Conservation (phyloP, 768 basidiomycete genomes). For the Rhodosporidiobolus odoratus region DNA sequence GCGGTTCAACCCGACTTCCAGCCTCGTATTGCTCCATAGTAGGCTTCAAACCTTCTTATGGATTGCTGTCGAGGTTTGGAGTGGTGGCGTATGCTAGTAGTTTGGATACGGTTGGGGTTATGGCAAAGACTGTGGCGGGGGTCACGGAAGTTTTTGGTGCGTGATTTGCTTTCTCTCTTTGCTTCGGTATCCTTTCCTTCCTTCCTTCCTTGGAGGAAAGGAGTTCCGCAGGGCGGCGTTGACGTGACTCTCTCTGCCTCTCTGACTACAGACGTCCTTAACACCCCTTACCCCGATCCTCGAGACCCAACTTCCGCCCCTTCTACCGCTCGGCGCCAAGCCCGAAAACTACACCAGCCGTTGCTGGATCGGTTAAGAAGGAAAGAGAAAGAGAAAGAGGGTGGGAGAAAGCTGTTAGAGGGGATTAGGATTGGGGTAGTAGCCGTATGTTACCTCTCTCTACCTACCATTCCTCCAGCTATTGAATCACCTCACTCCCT, state of each 20-base stretch:
- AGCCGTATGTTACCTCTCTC: background rate
- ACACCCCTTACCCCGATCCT: conserved; percentile 5
- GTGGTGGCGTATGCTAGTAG: conserved; percentile 91
- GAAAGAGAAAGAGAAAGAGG: background rate
- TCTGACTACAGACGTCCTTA: background rate
- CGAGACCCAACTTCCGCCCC: conserved; percentile 39
- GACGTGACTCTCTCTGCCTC: no score
- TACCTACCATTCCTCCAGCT: background rate
- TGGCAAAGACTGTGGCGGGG: conserved; percentile 56
- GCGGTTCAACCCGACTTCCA: conserved; percentile 86
- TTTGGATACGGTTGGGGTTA: conserved; percentile 84
- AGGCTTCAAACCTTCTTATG: conserved; percentile 92
- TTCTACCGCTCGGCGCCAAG: background rate
- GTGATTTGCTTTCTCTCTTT: conserved; percentile 39
- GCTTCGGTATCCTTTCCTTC: no score
- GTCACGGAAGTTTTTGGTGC: conserved; percentile 62
- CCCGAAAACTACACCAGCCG: background rate
- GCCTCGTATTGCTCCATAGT: conserved; percentile 89
- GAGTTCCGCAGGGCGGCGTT: no score
- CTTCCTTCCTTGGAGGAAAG: no score
- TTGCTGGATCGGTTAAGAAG: background rate
- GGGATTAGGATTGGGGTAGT: conserved; percentile 31
- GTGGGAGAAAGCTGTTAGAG: background rate
- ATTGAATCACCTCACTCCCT: conserved; percentile 38
- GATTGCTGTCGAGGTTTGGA: conserved; percentile 84